Base-by-base conservation (phyloP, 768 basidiomycete species). In the Paxillus involutus region DNA sequence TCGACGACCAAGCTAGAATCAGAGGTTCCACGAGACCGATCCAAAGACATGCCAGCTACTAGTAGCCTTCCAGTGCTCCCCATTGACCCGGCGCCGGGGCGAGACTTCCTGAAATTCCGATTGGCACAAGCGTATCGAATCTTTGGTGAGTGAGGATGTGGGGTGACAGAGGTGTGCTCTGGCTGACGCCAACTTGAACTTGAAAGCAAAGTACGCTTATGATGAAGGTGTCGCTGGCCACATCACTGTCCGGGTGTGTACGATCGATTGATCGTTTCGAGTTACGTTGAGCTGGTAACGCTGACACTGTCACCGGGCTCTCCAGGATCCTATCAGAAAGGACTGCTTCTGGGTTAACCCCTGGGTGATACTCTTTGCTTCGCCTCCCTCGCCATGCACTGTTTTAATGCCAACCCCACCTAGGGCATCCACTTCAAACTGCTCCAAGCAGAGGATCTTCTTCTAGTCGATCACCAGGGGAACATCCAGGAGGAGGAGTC, bases 271-370 rank as follows among this genome's bases (percentile, higher is more conserved):
- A 44, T 13, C 9, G 17, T 11, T 40, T 19, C 41, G 36, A 16
- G 13, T 14, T 35, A 4, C 36, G 51, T 35, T 44, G 33, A 3
- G 21, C 14, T 41, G 46, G 35, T 39, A 19, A 13, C 30, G 9
- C 4, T 29, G 32, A 13, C 16, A 21, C 35, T 16, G 26, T 36
- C 19, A 13, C 26, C 29, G 37, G 17, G 45, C 32, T 41, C 11
- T 46, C 21, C 51, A 73, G 75, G 76, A 79, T 55, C 71, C 72
- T 17, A 67, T 78, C 51, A 66, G 64, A 39, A 58, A 71, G 17
- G 70, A 75, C 57, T 74, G 73, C 51, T 78, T 78, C 68, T 80
- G 77, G 78, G 76, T 78, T 44, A 79, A 80, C 55, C 77, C 77
- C 2, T 76, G 76, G 55, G 77, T 74, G 53, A 53, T 65, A 7